Base-by-base conservation (phyloP, 148 eudicot genomes). In the Vaccinium macrocarpon region DNA sequence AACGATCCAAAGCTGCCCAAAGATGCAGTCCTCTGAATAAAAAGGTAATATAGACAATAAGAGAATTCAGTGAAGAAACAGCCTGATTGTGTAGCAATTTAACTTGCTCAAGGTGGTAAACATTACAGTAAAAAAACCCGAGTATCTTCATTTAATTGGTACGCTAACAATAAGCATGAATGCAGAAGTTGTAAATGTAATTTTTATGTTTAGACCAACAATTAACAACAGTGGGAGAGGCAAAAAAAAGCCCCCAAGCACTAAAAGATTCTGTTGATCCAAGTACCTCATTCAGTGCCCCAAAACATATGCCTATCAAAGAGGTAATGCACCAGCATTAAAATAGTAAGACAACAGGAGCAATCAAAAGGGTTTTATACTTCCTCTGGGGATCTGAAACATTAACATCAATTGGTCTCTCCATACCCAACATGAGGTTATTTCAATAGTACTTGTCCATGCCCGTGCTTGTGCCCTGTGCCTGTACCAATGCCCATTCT, bases 1-100 rank as follows among this genome's bases (percentile, higher is more conserved):
- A 87, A 87, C 59, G 93, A 92, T 84, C 93, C 98, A 83, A 90
- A 84, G 83, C 90, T 92, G 82, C 92, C 92, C n/a, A 89, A 83
- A 59, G 93, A 91, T 25, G 86, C 86, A 85, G 92, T 89, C 87
- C 98, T 91, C 98, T 95, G 93, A 64, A 87, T 66, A 61, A 80
- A 84, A 73, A 57, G 51, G 81, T 51, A 66, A 35, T 35, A 51
- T 25, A 51, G 82, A 73, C 53, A 18, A 84, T 14, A 83, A 35
- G 42, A 66, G 48, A 8, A 59, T 35, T 35, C 38, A 75, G 62
- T 46, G 21, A 80, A 72, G 50, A 80, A 84, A 57, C 11, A 80
- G 27, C 78, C 46, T 29, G 21, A 23, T 19, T 81, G 46, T 21
- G 16, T 10, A 32, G 27, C 11, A 27, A 15, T 78, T 14, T 49